Base-by-base conservation (phyloP, 768 basidiomycete species). In the Boletellus ananiceps region DNA sequence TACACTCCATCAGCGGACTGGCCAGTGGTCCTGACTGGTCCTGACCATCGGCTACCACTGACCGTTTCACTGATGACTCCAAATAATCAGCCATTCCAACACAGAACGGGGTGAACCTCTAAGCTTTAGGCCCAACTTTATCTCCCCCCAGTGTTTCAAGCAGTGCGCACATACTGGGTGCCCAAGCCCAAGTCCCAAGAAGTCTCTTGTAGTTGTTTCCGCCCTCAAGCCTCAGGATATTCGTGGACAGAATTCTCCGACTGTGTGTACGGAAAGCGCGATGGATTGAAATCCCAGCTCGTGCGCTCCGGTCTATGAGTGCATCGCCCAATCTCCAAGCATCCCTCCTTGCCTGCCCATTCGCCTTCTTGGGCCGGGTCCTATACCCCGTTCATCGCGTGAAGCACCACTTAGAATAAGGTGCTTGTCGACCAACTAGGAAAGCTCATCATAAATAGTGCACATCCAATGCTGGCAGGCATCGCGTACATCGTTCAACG, bases 401-500 rank as follows among this genome's bases (percentile, higher is more conserved):
- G 73, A 69, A 47, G 73, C 65, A 18, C 82, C 80, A 34, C 79
- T 72, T 27, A 89, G 60, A 18, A 87, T 64, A 34, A 77, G 56
- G 58, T 92, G 87, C 55, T 87, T 91, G 63, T 92, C 89, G 27
- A 92, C 88, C 48, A 92, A 75, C 89, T 79, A 47, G 9, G 23
- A 34, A 12, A 15, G 15, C 38, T 41, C 13, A 39, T 64, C 33
- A 57, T 47, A 47, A 21, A 44, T 16, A 29, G 16, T 13, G 6
- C 5, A 21, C 19, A 38, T 19, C 31, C 31, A n/a, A 29, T 33
- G 29, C 13, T 23, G 37, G 37, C 12, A 5, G 29, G 33, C 29
- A 52, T n/a, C 2, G 59, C 90, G 59, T 62, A 95, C 94, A 59
- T 95, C 92, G 64, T 94, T 97, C 50, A 97, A 68, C 9, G 85